Conservation (phyloP, 495 filamentous ascomycete species). For the Daldinia vernicosa region DNA sequence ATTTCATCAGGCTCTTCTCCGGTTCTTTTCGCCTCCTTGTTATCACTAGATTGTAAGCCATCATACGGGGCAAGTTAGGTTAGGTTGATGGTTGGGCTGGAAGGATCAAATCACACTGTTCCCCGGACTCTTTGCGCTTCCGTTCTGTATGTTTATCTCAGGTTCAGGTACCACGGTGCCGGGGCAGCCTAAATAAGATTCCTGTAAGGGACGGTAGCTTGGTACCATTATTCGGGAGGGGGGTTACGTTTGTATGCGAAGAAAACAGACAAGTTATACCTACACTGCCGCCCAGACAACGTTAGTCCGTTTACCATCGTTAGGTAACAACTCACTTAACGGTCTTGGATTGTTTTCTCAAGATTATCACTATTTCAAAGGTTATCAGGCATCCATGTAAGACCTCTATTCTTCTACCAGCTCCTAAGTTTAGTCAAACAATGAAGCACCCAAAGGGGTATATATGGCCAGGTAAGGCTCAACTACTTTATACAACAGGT, state of each 20-base stretch:
- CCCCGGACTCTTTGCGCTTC: neutral
- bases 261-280: neutral
- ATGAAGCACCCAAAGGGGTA: neutral
- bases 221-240: neutral
- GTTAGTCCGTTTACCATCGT: neutral
- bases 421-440: neutral
- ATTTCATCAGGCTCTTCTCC: neutral
- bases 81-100: neutral
- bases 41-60: neutral
- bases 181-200: neutral
- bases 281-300: neutral
- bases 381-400: neutral
- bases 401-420: neutral
- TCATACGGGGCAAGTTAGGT: neutral
- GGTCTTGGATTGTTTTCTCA: neutral
- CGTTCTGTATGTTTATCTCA: neutral
- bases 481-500: neutral
- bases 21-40: neutral
- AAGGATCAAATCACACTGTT: neutral
- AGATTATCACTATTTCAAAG: neutral
- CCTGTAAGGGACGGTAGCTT: neutral
- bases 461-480: neutral
- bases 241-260: neutral
- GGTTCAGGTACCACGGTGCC: neutral
- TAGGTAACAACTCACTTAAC: neutral